phyloP scores from a whole-genome alignment of 768 basidiomycete genomes.

The Xerocomus spinulosus region DNA sequence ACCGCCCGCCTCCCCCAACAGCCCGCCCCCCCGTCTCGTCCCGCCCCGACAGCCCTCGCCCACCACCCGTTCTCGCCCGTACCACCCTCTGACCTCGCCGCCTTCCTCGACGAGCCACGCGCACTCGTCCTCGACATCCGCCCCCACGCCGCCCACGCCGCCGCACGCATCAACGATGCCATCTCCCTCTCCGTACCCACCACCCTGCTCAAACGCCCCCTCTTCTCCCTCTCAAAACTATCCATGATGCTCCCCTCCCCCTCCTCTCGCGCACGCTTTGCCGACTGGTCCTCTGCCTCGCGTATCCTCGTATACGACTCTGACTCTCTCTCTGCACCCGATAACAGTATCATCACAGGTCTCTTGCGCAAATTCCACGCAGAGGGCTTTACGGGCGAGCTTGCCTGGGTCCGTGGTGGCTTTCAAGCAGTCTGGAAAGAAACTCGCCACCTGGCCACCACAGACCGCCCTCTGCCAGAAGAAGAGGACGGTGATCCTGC shows the following conservation, averaged over 20 bases:
- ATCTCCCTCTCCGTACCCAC: conserved; percentile 90
- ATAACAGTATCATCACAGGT: conserved; percentile 65
- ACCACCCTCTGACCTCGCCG: conserved; percentile 28
- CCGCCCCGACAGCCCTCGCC: not conserved
- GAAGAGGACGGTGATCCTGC: conserved; percentile 42
- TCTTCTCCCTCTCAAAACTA: conserved; percentile 76
- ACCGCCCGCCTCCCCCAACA: conserved; percentile 33
- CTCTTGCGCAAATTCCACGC: conserved; percentile 71
- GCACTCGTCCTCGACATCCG: conserved; percentile 84
- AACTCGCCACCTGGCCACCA: conserved; percentile 48
- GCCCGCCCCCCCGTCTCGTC: conserved; percentile 23
- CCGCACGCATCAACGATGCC: conserved; percentile 62
- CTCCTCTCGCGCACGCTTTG: conserved; percentile 54
- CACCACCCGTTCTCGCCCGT: conserved; percentile 19
- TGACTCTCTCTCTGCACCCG: conserved; percentile 58
- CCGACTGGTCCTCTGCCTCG: conserved; percentile 50
- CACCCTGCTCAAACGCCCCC: conserved; percentile 86
- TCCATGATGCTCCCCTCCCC: conserved; percentile 72
- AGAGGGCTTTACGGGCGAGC: conserved; percentile 54
- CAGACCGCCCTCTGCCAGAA: conserved; percentile 44
- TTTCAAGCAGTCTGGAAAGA: conserved; percentile 66
- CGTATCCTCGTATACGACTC: conserved; percentile 84
- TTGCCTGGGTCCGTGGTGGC: conserved; percentile 81
- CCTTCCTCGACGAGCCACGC: conserved; percentile 32
- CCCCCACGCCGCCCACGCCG: conserved; percentile 67